Evolutionary conservation across 495 filamentous ascomycete genomes (phyloP), one percentile per base, ranked within the genome.

Genomic region (Trichoderma asperelloides): DNA sequence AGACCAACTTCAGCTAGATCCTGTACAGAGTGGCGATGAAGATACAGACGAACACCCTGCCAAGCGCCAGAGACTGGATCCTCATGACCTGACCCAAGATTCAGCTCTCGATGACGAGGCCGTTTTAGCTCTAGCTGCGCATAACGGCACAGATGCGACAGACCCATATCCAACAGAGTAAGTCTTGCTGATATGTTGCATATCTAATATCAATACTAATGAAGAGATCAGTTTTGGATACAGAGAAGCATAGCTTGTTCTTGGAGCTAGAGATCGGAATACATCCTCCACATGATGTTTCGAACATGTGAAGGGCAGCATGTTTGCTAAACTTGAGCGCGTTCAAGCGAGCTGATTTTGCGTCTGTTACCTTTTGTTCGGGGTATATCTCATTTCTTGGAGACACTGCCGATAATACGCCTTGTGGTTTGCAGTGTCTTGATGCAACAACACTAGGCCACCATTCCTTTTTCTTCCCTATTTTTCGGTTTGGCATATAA

Each of bases 121-220:
- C 2, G 66, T 67, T 12, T 62, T 67, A 13, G 66, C 66, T 9
- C 57, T 67, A 15, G 66, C 66, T 40, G 66, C 66, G 1, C 43
- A 67, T 40, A 67, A 62, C 40, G 57, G 47, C 64, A 51, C 39
- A 16, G 64, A 45, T 45, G 64, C 6, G 13, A 27, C 49, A 23
- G 65, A 67, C 43, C 55, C 33, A 30, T 67, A 67, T 45, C 65
- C 65, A 27, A 3, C 55, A 25, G 66, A 67, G 66, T 67, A 47
- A 67, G 66, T 39, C 18, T 47, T 7, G 3, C 28, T 13, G 3
- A 33, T 63, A 1, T 51, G 47, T 9, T 25, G 18, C 9, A 51
- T 25, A n/a, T 21, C 11, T 7, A 7, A 2, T 18, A 8, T n/a
- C 23, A 30, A 0, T 21, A 11, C 62, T 64, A 27, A 63, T 12